Evolutionary conservation across 177 flowering plant genomes (phyloP).

Genomic region (Vitis hybrid): DNA sequence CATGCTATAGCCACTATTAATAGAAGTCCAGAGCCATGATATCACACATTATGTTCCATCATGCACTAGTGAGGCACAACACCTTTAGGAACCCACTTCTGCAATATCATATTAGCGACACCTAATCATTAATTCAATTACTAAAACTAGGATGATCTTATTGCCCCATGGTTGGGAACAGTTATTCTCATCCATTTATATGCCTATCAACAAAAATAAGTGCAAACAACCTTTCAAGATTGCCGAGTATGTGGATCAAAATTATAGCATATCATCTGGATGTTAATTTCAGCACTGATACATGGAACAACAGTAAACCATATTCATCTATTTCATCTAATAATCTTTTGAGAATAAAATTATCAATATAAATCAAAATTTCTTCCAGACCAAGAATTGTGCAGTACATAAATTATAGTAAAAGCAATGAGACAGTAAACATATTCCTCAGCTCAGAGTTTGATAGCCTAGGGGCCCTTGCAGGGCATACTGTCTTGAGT

Average conservation of each 20-base stretch:
- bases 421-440: conserved; percentile 13
- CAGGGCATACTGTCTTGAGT: conserved; percentile 39
- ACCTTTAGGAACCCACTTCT: neutral
- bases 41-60: neutral
- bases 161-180: neutral
- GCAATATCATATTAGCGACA: neutral
- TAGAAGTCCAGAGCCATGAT: neutral
- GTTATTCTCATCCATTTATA: neutral
- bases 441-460: conserved; percentile 60
- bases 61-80: neutral
- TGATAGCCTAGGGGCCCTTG: conserved; percentile 80
- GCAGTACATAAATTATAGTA: neutral
- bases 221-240: neutral
- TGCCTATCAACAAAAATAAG: neutral
- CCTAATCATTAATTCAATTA: neutral
- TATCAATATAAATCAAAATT: neutral
- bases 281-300: neutral
- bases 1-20: neutral
- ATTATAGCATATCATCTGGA: neutral
- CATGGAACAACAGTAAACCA: neutral
- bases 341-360: neutral
- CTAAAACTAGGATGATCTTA: neutral
- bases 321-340: neutral
- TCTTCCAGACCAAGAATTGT: neutral
- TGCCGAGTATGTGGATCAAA: neutral